A percentile compares a stretch with the other conserved stretches of the same genome.
Conservation (phyloP, 257 asterid genomes). For the Verbena officinalis region DNA sequence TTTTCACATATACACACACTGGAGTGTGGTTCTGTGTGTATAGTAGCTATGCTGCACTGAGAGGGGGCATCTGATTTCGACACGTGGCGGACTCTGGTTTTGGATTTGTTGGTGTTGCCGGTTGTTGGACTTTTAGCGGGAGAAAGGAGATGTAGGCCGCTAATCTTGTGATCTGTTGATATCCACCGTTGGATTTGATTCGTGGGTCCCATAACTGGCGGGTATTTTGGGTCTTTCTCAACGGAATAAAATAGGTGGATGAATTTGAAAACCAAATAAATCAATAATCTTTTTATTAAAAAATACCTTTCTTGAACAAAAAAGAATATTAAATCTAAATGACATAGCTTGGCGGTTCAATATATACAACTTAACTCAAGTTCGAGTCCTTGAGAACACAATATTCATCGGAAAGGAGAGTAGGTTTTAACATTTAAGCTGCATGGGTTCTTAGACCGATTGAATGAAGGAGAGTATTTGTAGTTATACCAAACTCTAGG, state of each 20-base stretch:
- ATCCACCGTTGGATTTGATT: constrained; percentile 26
- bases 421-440: too few species aligned
- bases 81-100: constrained; percentile 32
- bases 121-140: constrained; percentile 19
- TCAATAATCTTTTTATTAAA: not conserved
- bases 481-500: too few species aligned
- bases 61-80: constrained; percentile 8
- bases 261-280: not conserved
- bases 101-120: constrained; percentile 24
- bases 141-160: not conserved
- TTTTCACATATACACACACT: constrained; percentile 28
- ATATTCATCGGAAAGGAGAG: too few species aligned
- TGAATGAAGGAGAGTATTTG: too few species aligned
- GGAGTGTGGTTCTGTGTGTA: constrained; percentile 36
- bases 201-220: constrained; percentile 28
- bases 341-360: too few species aligned
- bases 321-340: too few species aligned
- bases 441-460: too few species aligned
- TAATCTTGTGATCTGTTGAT: constrained; percentile 18
- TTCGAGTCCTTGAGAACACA: too few species aligned
- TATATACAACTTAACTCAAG: too few species aligned
- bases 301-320: too few species aligned
- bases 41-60: constrained; percentile 17
- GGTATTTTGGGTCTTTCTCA: constrained; percentile 19
- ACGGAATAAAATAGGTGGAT: not conserved